Evolutionary conservation across 345 rosid genomes (phyloP).

Genomic region (Citrus cavaleriei): DNA sequence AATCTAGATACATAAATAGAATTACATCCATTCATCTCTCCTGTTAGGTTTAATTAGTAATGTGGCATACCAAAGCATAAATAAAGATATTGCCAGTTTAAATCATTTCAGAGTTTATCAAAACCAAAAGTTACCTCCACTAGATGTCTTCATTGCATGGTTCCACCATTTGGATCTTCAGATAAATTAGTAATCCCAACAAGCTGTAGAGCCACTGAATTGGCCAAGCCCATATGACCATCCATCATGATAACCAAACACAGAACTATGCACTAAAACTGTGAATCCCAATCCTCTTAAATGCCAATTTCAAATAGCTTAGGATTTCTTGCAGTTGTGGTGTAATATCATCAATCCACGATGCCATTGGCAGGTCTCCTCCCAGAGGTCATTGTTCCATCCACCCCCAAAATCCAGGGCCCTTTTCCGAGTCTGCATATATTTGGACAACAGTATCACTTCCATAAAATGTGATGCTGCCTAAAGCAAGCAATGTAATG

Average conservation of each 20-base stretch:
- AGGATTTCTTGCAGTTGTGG: conserved; percentile 51
- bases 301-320: not conserved
- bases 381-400: conserved; percentile 99
- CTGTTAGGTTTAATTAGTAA: not conserved
- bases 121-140: conserved; percentile 53
- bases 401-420: conserved; percentile 88
- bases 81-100: not conserved
- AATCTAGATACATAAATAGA: not conserved
- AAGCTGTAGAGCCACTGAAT: conserved; percentile 62
- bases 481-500: not conserved
- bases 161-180: conserved; percentile 74
- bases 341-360: conserved; percentile 82
- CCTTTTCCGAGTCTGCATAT: conserved; percentile 48
- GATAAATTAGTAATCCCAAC: conserved; percentile 57
- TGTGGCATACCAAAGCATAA: not conserved
- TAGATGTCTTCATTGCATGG: conserved; percentile 46
- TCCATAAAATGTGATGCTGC: not conserved
- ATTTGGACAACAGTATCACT: not conserved
- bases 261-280: not conserved
- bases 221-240: conserved; percentile 94
- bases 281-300: not conserved
- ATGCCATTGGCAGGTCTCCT: conserved; percentile 74
- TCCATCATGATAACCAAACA: conserved; percentile 84
- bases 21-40: not conserved
- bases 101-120: not conserved